A percentile compares a stretch with the other conserved stretches of the same genome.
Evolutionary conservation across 2,329 filamentous ascomycete species (phyloP).

Genomic region (Phialophora tarda): DNA sequence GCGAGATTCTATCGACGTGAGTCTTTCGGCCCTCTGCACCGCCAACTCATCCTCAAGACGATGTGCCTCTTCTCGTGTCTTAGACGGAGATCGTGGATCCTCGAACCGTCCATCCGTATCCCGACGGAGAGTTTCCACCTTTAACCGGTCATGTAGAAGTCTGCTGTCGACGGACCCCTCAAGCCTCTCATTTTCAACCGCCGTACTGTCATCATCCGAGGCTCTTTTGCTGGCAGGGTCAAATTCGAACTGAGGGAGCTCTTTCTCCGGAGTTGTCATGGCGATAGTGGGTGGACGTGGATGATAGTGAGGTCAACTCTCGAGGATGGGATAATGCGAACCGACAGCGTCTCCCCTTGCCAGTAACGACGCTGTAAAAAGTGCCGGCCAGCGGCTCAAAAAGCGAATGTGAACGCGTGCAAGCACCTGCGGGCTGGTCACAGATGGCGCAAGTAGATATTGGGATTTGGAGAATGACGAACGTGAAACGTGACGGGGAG

Average conservation of each 20-base stretch:
- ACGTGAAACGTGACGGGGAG: not conserved
- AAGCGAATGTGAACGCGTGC: slow-evolving; percentile 9
- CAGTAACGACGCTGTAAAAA: not conserved
- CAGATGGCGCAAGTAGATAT: slow-evolving; percentile 18
- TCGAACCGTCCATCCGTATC: slow-evolving; percentile 40
- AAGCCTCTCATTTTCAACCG: slow-evolving; percentile 40
- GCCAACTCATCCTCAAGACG: slow-evolving; percentile 70
- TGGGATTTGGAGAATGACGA: not conserved
- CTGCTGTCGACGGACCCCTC: slow-evolving; percentile 43
- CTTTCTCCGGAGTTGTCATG: slow-evolving; percentile 47
- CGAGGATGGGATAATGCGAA: not conserved
- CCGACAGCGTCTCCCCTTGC: not conserved
- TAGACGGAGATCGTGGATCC: slow-evolving; percentile 56
- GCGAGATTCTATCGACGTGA: slow-evolving; percentile 53
- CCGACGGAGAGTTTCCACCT: slow-evolving; percentile 53
- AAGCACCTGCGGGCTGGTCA: not conserved
- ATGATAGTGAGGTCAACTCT: not conserved
- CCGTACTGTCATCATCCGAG: slow-evolving; percentile 40
- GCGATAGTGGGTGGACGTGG: not conserved
- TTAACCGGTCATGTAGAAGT: slow-evolving; percentile 52
- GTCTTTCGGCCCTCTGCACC: slow-evolving; percentile 68
- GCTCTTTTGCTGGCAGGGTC: slow-evolving; percentile 36
- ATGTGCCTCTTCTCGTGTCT: slow-evolving; percentile 63
- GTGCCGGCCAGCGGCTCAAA: slow-evolving; percentile 27
- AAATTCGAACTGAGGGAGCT: slow-evolving; percentile 41